Evolutionary conservation across 306 rosid species (phyloP), one percentile per base, ranked within the genome.

Genomic region (Quercus glauca): DNA sequence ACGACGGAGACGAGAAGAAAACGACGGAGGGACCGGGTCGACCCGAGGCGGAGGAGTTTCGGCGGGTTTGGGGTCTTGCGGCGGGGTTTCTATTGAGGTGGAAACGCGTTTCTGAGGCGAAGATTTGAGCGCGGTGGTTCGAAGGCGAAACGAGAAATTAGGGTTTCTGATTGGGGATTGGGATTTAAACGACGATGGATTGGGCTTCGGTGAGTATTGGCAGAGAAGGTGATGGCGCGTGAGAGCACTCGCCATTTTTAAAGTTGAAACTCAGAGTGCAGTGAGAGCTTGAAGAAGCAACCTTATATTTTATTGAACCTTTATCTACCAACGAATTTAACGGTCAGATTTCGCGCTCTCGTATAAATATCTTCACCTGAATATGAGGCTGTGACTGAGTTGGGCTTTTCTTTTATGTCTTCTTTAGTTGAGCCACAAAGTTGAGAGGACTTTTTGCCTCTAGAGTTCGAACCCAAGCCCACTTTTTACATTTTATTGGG

Each of bases 191-290:
- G 78, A 68, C 7, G 71, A 68, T 15, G 20, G 41, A 79, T 78
- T 73, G 75, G 71, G 9, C 20, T 80, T 68, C 5, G 76, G 78
- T 9, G 88, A 82, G 61, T 78, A 74, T 28, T 85, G 15, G 26
- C 78, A 83, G 21, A 78, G 81, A 71, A 73, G 45, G 4, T 74
- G 79, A 68, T 59, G 80, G 51, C 10, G 18, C 3, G 83, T 79
- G 70, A 85, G 80, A 83, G 59, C 9, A 74, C 26, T 68, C 51
- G 90, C 89, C 92, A 89, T 89, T 79, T 67, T 82, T 20, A 63
- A 41, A 52, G 20, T 1, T 8, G 26, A 26, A 41, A 41, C 45
- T 41, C 45, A 41, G 37, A 17, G 15, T 59, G 33, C 35, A 6
- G 4, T 1, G 25, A 1, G 52, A n/a, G 55, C 13, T 7, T 8